These are phyloP conservation scores for Cymbopogon flexuosus DNA, from an alignment of 202 grass and related monocot species.

Conservation along the genomic window DNA sequence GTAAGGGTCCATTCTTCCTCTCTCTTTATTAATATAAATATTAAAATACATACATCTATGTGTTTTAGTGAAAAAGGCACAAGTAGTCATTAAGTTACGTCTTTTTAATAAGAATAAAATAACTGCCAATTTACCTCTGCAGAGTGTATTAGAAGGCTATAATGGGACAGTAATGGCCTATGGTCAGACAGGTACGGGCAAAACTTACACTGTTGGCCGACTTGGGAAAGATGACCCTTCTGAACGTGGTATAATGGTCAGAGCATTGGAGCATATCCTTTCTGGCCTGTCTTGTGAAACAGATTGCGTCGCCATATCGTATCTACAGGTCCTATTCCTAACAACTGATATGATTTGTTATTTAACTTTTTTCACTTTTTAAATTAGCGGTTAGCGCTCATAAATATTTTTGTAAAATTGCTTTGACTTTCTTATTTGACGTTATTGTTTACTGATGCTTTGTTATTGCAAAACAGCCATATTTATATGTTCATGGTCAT, in stretches of 20 bases:
- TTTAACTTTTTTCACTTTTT: neutral
- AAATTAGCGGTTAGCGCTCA: neutral
- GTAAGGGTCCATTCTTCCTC: neutral
- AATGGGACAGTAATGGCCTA: slow-evolving; percentile 99
- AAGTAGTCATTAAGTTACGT: neutral
- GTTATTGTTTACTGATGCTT: neutral
- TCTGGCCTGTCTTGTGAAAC: slow-evolving; percentile 46
- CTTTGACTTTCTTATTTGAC: slow-evolving; percentile 10
- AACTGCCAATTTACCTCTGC: slow-evolving; percentile 42
- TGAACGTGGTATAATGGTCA: slow-evolving; percentile 91
- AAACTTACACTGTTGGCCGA: slow-evolving; percentile 88
- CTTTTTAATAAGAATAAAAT: slow-evolving; percentile 29
- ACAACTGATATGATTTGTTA: neutral
- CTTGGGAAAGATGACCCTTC: slow-evolving; percentile 90
- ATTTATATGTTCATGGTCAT: neutral
- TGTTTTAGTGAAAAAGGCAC: neutral
- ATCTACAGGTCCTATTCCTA: slow-evolving; percentile 63
- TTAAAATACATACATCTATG: neutral
- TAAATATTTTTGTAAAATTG: neutral
- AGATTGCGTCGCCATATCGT: slow-evolving; percentile 67
- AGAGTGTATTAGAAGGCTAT: slow-evolving; percentile 98
- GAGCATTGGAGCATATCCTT: slow-evolving; percentile 86
- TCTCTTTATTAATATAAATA: neutral
- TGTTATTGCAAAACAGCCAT: neutral
- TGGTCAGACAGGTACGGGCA: slow-evolving; percentile 97